A percentile compares a stretch with the other conserved stretches of the same genome.
phyloP scores from a whole-genome alignment of 208 protist genomes.

The Wallacemonas sp. region DNA sequence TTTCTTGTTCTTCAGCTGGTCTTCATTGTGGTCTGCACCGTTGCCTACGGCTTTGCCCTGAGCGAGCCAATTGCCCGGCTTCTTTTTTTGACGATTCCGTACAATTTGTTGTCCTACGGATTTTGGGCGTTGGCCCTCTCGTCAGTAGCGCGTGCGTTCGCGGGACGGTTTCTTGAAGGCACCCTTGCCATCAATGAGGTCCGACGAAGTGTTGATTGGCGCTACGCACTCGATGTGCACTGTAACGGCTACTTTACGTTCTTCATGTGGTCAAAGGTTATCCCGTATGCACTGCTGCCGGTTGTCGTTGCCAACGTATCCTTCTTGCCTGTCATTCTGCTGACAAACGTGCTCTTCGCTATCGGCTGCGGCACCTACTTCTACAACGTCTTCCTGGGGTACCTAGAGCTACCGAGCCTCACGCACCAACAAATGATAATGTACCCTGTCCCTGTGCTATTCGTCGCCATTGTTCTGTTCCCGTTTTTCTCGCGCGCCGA shows the following conservation, averaged over 20 bases:
- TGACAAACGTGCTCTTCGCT: conserved; percentile 71
- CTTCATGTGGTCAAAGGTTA: conserved; percentile 91
- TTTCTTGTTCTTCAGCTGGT: conserved; percentile 94
- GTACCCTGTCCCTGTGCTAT: conserved; percentile 81
- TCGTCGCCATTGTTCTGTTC: conserved; percentile 50
- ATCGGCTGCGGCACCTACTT: conserved; percentile 76
- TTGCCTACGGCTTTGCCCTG: conserved; percentile 55
- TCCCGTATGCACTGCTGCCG: conserved; percentile 86
- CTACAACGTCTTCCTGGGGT: conserved; percentile 93
- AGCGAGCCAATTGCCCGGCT: conserved; percentile 1
- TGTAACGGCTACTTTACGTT: conserved; percentile 97
- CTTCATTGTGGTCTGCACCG: conserved; percentile 69
- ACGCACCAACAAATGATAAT: conserved; percentile 85
- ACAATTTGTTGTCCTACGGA: conserved; percentile 76
- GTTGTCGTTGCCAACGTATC: conserved; percentile 32
- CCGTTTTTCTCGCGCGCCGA: conserved; percentile 47
- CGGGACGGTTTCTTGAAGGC: conserved; percentile 3
- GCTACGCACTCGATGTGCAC: conserved; percentile 97
- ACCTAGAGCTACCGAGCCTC: conserved; percentile 91
- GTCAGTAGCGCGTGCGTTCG: conserved; percentile 67
- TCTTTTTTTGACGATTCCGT: conserved; percentile 28
- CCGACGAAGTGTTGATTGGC: conserved; percentile 91
- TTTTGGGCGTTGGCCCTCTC: conserved; percentile 67
- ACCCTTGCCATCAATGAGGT: conserved; percentile 39
- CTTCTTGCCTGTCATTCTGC: conserved; percentile 30